Evolutionary conservation across 1,139 yeast genomes (phyloP).

Genomic region (Zygosaccharomyces pseudobailii): DNA sequence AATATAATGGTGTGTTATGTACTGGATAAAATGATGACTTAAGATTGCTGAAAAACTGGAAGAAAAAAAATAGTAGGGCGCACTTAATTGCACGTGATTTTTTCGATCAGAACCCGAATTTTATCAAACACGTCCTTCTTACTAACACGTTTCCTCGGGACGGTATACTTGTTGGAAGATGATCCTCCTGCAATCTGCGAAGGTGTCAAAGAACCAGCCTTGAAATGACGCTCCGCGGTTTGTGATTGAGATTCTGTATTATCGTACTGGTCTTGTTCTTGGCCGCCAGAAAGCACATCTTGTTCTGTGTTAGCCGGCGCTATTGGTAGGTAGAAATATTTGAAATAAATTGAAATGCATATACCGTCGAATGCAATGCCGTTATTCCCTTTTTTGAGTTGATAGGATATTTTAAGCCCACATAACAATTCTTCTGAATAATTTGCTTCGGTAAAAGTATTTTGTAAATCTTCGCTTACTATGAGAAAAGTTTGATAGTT

Average conservation of each 20-base stretch:
- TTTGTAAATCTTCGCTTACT: slow-evolving; percentile 20
- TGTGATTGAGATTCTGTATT: not conserved
- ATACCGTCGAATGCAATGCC: slow-evolving; percentile 32
- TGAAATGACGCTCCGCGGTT: not conserved
- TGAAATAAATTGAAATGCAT: slow-evolving; percentile 30
- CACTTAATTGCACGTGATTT: slow-evolving; percentile 16
- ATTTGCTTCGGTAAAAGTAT: slow-evolving; percentile 16
- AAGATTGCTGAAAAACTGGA: not conserved
- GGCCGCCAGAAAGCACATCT: slow-evolving; percentile 2
- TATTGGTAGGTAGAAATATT: slow-evolving; percentile 27
- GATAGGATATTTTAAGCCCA: slow-evolving; percentile 26
- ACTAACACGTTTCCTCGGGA: slow-evolving; percentile 29
- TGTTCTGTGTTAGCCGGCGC: slow-evolving; percentile 2
- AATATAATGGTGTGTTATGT: too few species aligned
- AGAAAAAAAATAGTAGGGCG: not conserved
- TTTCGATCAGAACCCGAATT: slow-evolving; percentile 27
- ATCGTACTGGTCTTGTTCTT: slow-evolving; percentile 1
- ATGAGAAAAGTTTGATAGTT: slow-evolving; percentile 24
- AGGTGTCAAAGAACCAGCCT: not conserved
- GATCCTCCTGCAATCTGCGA: slow-evolving; percentile 4
- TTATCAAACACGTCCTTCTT: slow-evolving; percentile 34
- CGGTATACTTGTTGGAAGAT: slow-evolving; percentile 8
- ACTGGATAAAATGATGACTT: not conserved
- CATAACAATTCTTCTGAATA: slow-evolving; percentile 20
- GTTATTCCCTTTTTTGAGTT: slow-evolving; percentile 31